Percentiles rank a stretch among this genome's conserved stretches.
phyloP scores from a whole-genome alignment of 768 basidiomycete genomes.

The Amanita phalloides region DNA sequence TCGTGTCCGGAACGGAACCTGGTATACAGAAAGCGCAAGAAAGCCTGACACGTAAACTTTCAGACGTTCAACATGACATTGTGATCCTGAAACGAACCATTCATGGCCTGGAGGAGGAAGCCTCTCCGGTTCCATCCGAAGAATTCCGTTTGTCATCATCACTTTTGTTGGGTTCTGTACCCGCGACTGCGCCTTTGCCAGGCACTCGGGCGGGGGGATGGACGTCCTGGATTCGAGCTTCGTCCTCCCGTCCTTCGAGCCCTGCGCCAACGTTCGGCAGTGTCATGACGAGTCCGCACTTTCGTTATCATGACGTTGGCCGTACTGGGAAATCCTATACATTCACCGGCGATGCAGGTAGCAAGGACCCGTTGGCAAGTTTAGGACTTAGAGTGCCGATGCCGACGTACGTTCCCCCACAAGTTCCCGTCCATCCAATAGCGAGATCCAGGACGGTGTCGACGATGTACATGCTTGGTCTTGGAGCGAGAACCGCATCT shows the following conservation, averaged over 20 bases:
- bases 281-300: constrained; percentile 55
- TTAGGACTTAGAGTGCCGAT: constrained; percentile 50
- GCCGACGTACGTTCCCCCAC: constrained; percentile 27
- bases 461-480: constrained; percentile 53
- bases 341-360: constrained; percentile 6
- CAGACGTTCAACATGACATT: constrained; percentile 69
- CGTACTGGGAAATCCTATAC: constrained; percentile 9
- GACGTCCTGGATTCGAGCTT: constrained; percentile 43
- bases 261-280: constrained; percentile 56
- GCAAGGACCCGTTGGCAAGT: constrained; percentile 29
- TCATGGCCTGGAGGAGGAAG: constrained; percentile 28
- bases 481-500: constrained; percentile 33
- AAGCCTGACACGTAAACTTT: constrained; percentile 48
- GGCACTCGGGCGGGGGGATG: constrained; percentile 27
- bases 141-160: background rate
- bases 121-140: constrained; percentile 6
- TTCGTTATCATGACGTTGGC: constrained; percentile 28
- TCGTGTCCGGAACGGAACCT: constrained; percentile 43
- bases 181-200: constrained; percentile 5
- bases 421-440: constrained; percentile 3
- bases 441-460: constrained; percentile 40
- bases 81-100: constrained; percentile 52
- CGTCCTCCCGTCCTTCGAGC: constrained; percentile 28
- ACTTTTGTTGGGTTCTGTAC: constrained; percentile 10
- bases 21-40: constrained; percentile 34